These are phyloP conservation scores for Umbelopsis isabellina DNA, from an alignment of 192 early-diverging fungal genomes.

Conservation along the genomic window DNA sequence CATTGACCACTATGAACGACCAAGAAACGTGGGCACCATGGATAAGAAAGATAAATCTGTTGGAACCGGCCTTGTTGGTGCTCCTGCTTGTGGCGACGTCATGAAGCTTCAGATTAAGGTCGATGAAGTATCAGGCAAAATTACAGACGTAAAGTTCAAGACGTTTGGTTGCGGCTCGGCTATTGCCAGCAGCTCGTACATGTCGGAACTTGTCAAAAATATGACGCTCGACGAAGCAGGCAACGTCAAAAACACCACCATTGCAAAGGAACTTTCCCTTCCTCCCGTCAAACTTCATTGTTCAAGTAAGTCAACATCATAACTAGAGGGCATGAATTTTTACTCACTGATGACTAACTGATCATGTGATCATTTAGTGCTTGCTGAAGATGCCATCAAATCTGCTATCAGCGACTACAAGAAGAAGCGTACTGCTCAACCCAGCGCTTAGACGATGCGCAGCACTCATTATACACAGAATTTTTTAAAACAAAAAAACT, in stretches of 20 bases:
- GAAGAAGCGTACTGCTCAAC: slow-evolving; percentile 61
- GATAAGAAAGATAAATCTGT: slow-evolving; percentile 84
- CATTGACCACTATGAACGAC: slow-evolving; percentile 97
- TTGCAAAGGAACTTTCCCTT: slow-evolving; percentile 90
- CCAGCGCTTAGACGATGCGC: neutral
- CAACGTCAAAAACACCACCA: slow-evolving; percentile 93
- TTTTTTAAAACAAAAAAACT: too few species aligned
- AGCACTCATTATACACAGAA: too few species aligned
- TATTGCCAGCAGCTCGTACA: slow-evolving; percentile 87
- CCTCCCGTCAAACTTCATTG: slow-evolving; percentile 99
- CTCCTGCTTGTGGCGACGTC: slow-evolving; percentile 85
- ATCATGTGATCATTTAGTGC: slow-evolving; percentile 64
- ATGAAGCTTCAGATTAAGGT: slow-evolving; percentile 97
- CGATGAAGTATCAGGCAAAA: slow-evolving; percentile 85
- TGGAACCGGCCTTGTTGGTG: slow-evolving; percentile 92
- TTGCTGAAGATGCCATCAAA: slow-evolving; percentile 98
- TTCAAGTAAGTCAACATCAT: slow-evolving; percentile 70
- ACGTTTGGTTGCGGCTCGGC: slow-evolving; percentile 98
- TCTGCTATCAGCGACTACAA: slow-evolving; percentile 94
- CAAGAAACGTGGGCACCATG: slow-evolving; percentile 93
- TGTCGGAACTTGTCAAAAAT: slow-evolving; percentile 92
- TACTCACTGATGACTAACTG: neutral
- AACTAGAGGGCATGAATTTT: neutral
- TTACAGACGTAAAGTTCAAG: slow-evolving; percentile 96
- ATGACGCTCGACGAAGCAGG: slow-evolving; percentile 88